Evolutionary conservation across 768 basidiomycete genomes (phyloP), one percentile per base, ranked within the genome.

Genomic region (Calocera viscosa): DNA sequence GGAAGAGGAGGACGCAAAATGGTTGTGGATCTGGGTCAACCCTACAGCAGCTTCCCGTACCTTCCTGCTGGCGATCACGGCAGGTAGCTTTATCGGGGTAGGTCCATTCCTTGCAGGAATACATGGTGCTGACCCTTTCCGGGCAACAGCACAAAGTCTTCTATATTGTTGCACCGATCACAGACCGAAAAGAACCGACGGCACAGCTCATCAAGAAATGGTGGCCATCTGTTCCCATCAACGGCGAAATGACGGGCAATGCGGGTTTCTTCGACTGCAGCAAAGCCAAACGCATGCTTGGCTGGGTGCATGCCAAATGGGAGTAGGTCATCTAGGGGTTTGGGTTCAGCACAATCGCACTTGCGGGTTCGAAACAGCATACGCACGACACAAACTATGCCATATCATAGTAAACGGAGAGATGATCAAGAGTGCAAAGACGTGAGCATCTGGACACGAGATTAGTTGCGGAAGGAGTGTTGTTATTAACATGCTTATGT

Each of bases 1-100:
- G 71, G 71, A 2, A 67, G 69, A 68, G 1, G 70, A 73, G 10
- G 72, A 75, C 19, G 80, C 75, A 72, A 78, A 80, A 16, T 82
- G 85, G 68, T 77, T 90, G 28, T 90, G 87, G 86, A 80, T 83
- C 17, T 91, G 86, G 69, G 81, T 85, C n/a, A 84, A 87, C 64
- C 79, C 84, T 71, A 84, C 86, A 72, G 82, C 86, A 2, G 82
- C 75, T 3, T 86, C 87, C 11, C 80, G 83, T 19, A 86, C 88
- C 0, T 88, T 87, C 73, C 72, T 89, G 8, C 77, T 83, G 26
- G 85, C 86, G 0, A 72, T 89, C 5, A 79, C 81, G 1, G 75
- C 76, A 3, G 77, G 81, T 22, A 76, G 73, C 41, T 60, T 60
- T 32, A 26, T 60, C 3, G 53, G 53, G 26, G 53, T 60, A 26